Evolutionary conservation across 2,329 filamentous ascomycete genomes (phyloP).

Genomic region (Albophoma yamanashiensis): DNA sequence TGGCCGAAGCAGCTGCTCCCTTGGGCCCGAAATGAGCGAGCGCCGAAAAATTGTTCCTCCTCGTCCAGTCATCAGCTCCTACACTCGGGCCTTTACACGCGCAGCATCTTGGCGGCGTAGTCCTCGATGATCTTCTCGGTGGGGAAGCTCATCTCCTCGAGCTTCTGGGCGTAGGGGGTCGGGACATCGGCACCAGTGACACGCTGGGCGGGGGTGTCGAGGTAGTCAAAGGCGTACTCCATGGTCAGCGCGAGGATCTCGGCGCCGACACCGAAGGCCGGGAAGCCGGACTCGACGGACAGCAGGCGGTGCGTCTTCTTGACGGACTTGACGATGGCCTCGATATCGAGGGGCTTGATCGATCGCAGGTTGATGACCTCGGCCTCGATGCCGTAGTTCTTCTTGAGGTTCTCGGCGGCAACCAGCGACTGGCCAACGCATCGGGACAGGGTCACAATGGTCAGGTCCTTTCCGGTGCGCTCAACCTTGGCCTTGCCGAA

Average conservation of each 20-base stretch:
- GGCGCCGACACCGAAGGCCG: constrained; percentile 82
- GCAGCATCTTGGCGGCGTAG: constrained; percentile 82
- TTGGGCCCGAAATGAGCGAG: neutral
- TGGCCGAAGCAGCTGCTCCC: constrained; percentile 1
- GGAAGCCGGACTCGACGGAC: constrained; percentile 91
- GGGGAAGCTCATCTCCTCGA: constrained; percentile 95
- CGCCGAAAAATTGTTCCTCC: constrained; percentile 1
- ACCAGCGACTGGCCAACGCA: constrained; percentile 86
- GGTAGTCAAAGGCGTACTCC: constrained; percentile 98
- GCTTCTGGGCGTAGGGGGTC: constrained; percentile 84
- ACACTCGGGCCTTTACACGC: constrained; percentile 44
- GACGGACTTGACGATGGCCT: constrained; percentile 90
- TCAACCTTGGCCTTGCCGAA: constrained; percentile 99
- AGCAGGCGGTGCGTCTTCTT: constrained; percentile 97
- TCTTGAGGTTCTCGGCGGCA: constrained; percentile 85
- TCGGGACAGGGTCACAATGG: constrained; percentile 87
- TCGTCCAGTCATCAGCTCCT: neutral
- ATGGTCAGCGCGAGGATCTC: constrained; percentile 91
- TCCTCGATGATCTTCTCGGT: constrained; percentile 78
- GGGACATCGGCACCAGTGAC: constrained; percentile 96
- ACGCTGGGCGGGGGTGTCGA: constrained; percentile 85
- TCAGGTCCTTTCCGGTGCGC: constrained; percentile 89
- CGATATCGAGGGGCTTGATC: constrained; percentile 91
- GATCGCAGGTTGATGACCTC: constrained; percentile 98
- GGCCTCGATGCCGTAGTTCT: constrained; percentile 89